A percentile compares a stretch with the other conserved stretches of the same genome.
Conservation (phyloP, 345 rosid genomes). For the Eucalyptus pauciflora region DNA sequence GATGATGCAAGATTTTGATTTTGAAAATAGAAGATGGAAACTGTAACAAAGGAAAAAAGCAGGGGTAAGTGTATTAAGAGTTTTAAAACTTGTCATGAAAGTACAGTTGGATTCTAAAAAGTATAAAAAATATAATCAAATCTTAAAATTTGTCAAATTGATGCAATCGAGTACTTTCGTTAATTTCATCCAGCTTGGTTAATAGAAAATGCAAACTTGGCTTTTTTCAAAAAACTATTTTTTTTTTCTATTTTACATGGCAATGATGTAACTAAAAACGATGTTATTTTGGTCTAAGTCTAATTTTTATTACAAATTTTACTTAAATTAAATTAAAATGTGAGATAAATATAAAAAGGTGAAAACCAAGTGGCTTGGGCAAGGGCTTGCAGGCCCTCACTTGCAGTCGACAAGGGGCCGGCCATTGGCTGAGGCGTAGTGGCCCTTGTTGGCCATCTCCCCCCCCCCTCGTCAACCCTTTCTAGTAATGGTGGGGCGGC, state of each 20-base stretch:
- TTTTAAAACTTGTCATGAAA: too few species aligned
- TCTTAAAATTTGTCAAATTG: background rate
- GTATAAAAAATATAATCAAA: too few species aligned
- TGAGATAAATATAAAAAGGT: background rate
- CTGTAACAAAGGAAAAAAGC: background rate
- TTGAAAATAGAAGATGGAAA: background rate
- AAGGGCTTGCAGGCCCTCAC: background rate
- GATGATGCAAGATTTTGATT: background rate
- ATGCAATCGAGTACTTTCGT: background rate
- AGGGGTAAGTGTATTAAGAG: too few species aligned
- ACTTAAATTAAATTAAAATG: too few species aligned
- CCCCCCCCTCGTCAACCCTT: background rate
- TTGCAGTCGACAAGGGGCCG: accelerated
- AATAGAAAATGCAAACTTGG: background rate
- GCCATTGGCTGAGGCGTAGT: background rate
- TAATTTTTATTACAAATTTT: too few species aligned
- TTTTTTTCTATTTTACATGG: background rate
- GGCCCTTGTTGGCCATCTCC: background rate
- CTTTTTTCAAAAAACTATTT: too few species aligned
- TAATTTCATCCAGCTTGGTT: background rate
- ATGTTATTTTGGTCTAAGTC: background rate
- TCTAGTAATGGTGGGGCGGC: accelerated
- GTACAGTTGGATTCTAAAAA: too few species aligned
- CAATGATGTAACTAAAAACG: too few species aligned
- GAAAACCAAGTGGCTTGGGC: background rate